phyloP scores from a whole-genome alignment of 768 basidiomycete genomes.

The Suillus lakei region DNA sequence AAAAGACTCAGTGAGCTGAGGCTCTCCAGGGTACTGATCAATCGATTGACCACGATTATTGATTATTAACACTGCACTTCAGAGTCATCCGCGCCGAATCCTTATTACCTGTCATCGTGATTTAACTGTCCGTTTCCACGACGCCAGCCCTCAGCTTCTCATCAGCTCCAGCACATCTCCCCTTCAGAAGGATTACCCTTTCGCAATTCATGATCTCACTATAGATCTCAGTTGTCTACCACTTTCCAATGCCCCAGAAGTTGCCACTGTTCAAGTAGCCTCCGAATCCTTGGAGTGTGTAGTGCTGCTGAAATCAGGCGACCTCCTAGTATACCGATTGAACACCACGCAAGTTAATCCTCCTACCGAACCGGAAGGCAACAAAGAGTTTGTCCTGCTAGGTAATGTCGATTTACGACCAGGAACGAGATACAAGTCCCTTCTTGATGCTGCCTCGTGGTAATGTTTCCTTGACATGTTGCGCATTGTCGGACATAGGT shows the following conservation, averaged over 20 bases:
- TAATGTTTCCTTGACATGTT: constrained; percentile 53
- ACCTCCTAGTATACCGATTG: constrained; percentile 57
- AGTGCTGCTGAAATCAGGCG: constrained; percentile 58
- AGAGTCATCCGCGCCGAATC: constrained; percentile 69
- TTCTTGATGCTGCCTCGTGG: constrained; percentile 59
- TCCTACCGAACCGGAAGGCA: constrained; percentile 29
- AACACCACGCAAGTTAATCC: constrained; percentile 23
- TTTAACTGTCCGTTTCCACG: constrained; percentile 70
- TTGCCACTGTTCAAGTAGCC: constrained; percentile 54
- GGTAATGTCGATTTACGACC: constrained; percentile 48
- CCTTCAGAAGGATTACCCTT: constrained; percentile 66
- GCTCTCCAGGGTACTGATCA: constrained; percentile 54
- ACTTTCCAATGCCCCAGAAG: constrained; percentile 35
- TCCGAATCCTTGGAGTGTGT: constrained; percentile 61
- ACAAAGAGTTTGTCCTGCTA: constrained; percentile 58
- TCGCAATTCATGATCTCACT: constrained; percentile 61
- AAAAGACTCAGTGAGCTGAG: constrained; percentile 52
- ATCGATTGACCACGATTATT: background rate
- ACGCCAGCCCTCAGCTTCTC: constrained; percentile 73
- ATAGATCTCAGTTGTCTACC: constrained; percentile 58
- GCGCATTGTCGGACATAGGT: constrained; percentile 79
- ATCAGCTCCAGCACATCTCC: constrained; percentile 50
- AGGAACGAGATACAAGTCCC: constrained; percentile 58
- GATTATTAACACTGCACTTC: background rate
- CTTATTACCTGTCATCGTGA: constrained; percentile 68